A percentile compares a stretch with the other conserved stretches of the same genome.
Conservation (phyloP, 2,329 filamentous ascomycete species). For the Helotiales sp. region DNA sequence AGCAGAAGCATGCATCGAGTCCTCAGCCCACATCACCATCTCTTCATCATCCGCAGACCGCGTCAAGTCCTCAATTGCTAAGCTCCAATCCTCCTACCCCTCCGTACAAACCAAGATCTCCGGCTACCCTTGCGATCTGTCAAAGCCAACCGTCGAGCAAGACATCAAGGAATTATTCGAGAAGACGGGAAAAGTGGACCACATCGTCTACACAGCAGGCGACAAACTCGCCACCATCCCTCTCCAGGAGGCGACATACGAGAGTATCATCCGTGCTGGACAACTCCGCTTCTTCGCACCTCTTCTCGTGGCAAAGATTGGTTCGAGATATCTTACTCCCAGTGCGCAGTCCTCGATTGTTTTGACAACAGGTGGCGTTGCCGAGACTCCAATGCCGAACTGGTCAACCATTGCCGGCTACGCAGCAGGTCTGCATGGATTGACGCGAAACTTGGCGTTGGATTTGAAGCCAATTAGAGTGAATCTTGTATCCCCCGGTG, state of each 20-base stretch:
- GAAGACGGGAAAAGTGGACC: constrained; percentile 22
- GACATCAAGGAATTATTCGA: constrained; percentile 45
- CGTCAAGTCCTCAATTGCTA: constrained; percentile 11
- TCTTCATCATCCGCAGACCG: constrained; percentile 20
- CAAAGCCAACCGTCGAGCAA: constrained; percentile 18
- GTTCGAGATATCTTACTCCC: constrained; percentile 15
- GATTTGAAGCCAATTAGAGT: constrained; percentile 64
- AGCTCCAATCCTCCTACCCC: constrained; percentile 19
- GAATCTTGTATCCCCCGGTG: constrained; percentile 60
- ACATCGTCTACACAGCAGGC: constrained; percentile 33
- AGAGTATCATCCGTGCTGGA: constrained; percentile 20
- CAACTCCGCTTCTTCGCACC: constrained; percentile 29
- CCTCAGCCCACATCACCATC: constrained; percentile 25
- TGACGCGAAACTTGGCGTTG: constrained; percentile 57
- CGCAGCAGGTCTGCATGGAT: constrained; percentile 50
- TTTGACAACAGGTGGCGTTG: constrained; percentile 22
- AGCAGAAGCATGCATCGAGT: constrained; percentile 29
- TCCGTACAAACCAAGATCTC: not conserved
- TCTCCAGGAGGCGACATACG: constrained; percentile 13
- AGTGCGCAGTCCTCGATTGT: constrained; percentile 20
- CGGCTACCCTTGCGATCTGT: constrained; percentile 28
- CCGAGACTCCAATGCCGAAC: constrained; percentile 16
- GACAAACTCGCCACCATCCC: constrained; percentile 13
- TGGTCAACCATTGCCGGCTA: constrained; percentile 51
- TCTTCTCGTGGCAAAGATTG: constrained; percentile 29